Evolutionary conservation across 495 filamentous ascomycete species (phyloP).

Genomic region (Mycothermus thermophilus): DNA sequence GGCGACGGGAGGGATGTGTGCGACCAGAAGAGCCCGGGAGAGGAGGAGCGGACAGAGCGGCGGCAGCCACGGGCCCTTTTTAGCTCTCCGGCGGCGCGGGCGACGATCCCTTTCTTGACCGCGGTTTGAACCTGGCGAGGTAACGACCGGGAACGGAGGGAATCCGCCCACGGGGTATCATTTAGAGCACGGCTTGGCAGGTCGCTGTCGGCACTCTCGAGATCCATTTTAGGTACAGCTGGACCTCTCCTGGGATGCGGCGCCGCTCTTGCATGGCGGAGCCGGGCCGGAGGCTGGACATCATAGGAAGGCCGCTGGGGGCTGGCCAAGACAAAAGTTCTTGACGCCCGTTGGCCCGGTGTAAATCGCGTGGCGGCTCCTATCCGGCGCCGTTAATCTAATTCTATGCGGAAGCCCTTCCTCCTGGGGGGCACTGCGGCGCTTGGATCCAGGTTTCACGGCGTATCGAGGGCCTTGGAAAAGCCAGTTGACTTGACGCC

Average conservation of each 20-base stretch:
- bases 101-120: slow-evolving; percentile 1
- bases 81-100: background rate
- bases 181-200: slow-evolving; percentile 14
- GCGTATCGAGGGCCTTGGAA: too few species aligned
- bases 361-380: slow-evolving; percentile 18
- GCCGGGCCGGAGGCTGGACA: slow-evolving; percentile 4
- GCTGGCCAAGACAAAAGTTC: slow-evolving; percentile 9
- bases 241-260: too few species aligned
- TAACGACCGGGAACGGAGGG: slow-evolving; percentile 8
- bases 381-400: slow-evolving; percentile 13
- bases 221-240: background rate
- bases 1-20: slow-evolving; percentile 3
- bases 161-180: slow-evolving; percentile 16
- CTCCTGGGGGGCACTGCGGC: slow-evolving; percentile 3
- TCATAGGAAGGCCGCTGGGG: background rate
- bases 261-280: background rate
- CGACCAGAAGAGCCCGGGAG: too few species aligned
- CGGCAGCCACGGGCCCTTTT: slow-evolving; percentile 6
- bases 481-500: too few species aligned
- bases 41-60: slow-evolving; percentile 2
- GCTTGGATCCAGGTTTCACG: too few species aligned
- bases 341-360: slow-evolving; percentile 11
- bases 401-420: slow-evolving; percentile 9
- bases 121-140: too few species aligned
- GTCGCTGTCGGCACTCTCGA: slow-evolving; percentile 9